phyloP scores from a whole-genome alignment of 495 filamentous ascomycete genomes.

The Lophium mytilinum region DNA sequence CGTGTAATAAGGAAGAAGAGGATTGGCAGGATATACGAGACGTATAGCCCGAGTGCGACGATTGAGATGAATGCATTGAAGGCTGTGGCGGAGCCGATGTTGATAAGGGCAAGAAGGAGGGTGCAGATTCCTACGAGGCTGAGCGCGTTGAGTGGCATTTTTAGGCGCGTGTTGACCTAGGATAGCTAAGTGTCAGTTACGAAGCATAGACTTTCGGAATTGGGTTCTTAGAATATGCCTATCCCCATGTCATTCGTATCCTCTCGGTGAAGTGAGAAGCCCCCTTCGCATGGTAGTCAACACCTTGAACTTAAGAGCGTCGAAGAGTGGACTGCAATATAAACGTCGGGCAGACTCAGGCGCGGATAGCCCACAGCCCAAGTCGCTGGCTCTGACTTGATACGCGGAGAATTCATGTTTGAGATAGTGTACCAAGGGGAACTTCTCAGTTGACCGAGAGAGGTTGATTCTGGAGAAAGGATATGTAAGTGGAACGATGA shows the following conservation, averaged over 20 bases:
- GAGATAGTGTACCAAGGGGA: too few species aligned
- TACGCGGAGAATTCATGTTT: too few species aligned
- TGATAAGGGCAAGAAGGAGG: slow-evolving; percentile 43
- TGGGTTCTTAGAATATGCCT: slow-evolving; percentile 16
- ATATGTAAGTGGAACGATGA: not conserved
- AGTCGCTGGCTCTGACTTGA: too few species aligned
- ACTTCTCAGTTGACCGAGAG: too few species aligned
- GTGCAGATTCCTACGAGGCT: slow-evolving; percentile 34
- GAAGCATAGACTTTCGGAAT: slow-evolving; percentile 35
- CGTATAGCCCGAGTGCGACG: slow-evolving; percentile 39
- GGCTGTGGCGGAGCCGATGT: slow-evolving; percentile 41
- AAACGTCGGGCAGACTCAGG: too few species aligned
- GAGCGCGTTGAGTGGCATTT: slow-evolving; percentile 44
- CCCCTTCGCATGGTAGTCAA: too few species aligned
- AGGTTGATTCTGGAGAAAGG: too few species aligned
- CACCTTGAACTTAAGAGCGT: not conserved
- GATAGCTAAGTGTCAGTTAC: too few species aligned
- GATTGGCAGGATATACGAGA: slow-evolving; percentile 46
- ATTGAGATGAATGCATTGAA: slow-evolving; percentile 47
- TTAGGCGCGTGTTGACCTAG: slow-evolving; percentile 34
- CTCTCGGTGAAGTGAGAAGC: too few species aligned
- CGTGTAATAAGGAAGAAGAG: slow-evolving; percentile 33
- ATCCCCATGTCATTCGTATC: too few species aligned
- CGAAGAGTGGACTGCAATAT: not conserved
- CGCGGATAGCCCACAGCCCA: too few species aligned